Base-by-base conservation (phyloP, 148 eudicot species). In the Persicaria maculosa region DNA sequence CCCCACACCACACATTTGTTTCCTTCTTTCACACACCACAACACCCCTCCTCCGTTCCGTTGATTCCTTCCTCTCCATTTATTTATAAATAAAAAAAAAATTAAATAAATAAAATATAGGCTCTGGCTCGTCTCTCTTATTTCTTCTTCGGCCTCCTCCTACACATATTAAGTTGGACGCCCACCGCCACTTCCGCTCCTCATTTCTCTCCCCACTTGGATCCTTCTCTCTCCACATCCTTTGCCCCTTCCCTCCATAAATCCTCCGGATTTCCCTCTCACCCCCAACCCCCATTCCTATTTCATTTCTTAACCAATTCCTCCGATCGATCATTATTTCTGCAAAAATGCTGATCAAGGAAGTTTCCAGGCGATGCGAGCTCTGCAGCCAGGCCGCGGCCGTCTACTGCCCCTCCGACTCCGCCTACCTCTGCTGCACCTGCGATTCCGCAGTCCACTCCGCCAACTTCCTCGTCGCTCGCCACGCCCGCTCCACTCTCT, bases 401-500 rank as follows among this genome's bases (percentile, higher is more conserved):
- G 20, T 86, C 6, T 90, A 68, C 68, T 90, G 95, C 68, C 53
- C 84, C 1, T 84, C 91, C 15, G 95, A 90, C 20, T 73, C 84
- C 4, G 95, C 95, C 0, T 86, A 75, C 44, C 83, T 90, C 0
- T 88, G 95, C 79, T 25, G 44, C 36, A 44, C 3, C 40, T 90
- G 95, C 75, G 91, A 88, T 44, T 76, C 76, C 7, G 75, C 78
- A 52, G 90, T 90, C 16, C 95, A 90, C 82, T 50, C 73, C 4
- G 91, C 88, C 4, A 88, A 90, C 68, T 90, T 90, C 83, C 90
- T 90, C 47, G 95, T 83, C n/a, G 90, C 95, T 43, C 91, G 95
- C 14, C 95, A 90, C 65, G 54, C 83, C 12, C 85, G 91, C 47
- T 76, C 71, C 1, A 4, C 54, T 5, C 16, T 88, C 14, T 86